These are phyloP conservation scores for Cyclotella sp. DNA, from an alignment of 108 stramenopile genomes.

Conservation along the genomic window DNA sequence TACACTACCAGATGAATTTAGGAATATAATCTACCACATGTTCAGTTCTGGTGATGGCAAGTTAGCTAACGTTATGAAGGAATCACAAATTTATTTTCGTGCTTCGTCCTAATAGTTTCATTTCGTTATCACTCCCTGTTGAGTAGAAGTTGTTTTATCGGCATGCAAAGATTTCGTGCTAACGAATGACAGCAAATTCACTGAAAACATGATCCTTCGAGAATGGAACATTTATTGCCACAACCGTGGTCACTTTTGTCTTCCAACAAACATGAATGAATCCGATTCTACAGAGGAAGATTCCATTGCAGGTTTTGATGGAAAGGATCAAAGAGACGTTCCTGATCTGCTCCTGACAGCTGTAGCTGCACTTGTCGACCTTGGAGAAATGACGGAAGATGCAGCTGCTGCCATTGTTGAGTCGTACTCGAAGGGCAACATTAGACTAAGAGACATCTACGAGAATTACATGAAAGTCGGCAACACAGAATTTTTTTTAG, in stretches of 20 bases:
- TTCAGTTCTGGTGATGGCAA: conserved; percentile 42
- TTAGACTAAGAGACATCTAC: conserved; percentile 29
- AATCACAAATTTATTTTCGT: too few relatives aligned
- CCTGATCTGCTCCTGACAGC: conserved; percentile 36
- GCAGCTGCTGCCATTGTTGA: conserved; percentile 25
- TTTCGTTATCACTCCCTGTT: not conserved
- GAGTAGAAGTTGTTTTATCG: conserved; percentile 28
- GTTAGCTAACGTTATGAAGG: not conserved
- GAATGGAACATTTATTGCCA: conserved; percentile 46
- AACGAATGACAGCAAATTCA: conserved; percentile 20
- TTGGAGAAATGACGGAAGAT: conserved; percentile 26
- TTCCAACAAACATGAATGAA: not conserved
- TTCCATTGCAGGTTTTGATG: not conserved
- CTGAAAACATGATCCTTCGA: conserved; percentile 35
- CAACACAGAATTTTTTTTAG: conserved; percentile 28
- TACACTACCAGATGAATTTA: conserved; percentile 36
- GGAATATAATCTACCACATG: conserved; percentile 51
- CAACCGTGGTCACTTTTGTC: conserved; percentile 7
- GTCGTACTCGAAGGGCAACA: conserved; percentile 24
- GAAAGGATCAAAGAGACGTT: not conserved
- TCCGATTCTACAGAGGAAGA: not conserved
- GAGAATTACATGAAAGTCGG: conserved; percentile 39
- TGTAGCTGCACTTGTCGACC: conserved; percentile 28
- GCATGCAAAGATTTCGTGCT: conserved; percentile 43
- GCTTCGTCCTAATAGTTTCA: too few relatives aligned